Evolutionary conservation across 306 rosid genomes (phyloP).

Genomic region (Vigna mungo): DNA sequence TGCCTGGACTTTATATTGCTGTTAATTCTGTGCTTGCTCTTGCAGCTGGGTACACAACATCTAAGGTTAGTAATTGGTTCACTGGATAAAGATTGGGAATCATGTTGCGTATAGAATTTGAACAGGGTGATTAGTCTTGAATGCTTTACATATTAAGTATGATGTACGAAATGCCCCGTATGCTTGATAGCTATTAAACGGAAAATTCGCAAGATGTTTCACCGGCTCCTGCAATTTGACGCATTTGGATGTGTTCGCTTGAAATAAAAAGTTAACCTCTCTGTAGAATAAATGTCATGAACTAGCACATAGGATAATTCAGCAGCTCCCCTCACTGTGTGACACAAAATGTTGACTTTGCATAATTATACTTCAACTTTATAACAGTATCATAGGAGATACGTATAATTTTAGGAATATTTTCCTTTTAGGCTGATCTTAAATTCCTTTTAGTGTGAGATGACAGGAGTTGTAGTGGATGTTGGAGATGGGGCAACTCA

Average conservation of each 20-base stretch:
- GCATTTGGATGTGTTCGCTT: conserved; percentile 25
- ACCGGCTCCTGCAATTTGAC: conserved; percentile 18
- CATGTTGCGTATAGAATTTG: conserved; percentile 33
- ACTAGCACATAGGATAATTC: background rate
- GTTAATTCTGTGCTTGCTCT: conserved; percentile 99
- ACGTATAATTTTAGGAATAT: conserved; percentile 29
- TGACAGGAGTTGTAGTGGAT: conserved; percentile 99
- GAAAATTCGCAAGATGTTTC: conserved; percentile 1
- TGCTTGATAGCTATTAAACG: conserved; percentile 25
- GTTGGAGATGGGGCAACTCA: conserved; percentile 96
- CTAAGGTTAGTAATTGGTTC: conserved; percentile 85
- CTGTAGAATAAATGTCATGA: background rate
- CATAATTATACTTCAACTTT: conserved; percentile 4
- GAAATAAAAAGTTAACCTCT: conserved; percentile 11
- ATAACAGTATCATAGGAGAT: conserved; percentile 11
- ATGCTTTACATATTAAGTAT: conserved; percentile 18
- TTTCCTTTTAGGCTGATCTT: conserved; percentile 59
- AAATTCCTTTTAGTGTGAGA: conserved; percentile 86
- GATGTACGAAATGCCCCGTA: background rate
- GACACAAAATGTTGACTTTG: conserved; percentile 33
- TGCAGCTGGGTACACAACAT: conserved; percentile 98
- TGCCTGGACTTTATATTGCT: conserved; percentile 95
- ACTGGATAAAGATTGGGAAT: background rate
- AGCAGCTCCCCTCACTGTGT: background rate
- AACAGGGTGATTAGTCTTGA: conserved; percentile 32